Evolutionary conservation across 225 moss, liverwort and hornwort species (phyloP).

Genomic region (Takakia lepidozioides): DNA sequence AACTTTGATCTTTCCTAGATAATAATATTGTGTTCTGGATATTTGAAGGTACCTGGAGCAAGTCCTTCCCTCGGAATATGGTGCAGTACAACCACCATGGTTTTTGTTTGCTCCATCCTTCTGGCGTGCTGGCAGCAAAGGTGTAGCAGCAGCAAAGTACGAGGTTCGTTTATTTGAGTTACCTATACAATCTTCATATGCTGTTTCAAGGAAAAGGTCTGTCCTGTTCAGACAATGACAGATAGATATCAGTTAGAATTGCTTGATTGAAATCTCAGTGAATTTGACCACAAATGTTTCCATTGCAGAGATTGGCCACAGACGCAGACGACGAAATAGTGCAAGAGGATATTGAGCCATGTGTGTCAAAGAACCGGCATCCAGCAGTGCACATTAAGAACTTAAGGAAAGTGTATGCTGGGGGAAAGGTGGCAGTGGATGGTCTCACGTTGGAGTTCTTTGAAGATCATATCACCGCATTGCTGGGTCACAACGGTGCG

Average conservation of each 20-base stretch:
- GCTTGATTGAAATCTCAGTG: no score
- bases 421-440: slow-evolving; percentile 82
- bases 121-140: slow-evolving; percentile 44
- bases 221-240: no score
- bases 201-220: no score
- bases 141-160: slow-evolving; percentile 33
- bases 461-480: slow-evolving; percentile 87
- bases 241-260: no score
- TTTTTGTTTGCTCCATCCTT: slow-evolving; percentile 70
- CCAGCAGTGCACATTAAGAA: slow-evolving; percentile 64
- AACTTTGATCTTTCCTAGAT: no score
- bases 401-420: slow-evolving; percentile 69
- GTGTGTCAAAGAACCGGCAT: slow-evolving; percentile 47
- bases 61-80: slow-evolving; percentile 86
- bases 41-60: slow-evolving; percentile 89
- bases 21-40: no score
- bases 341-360: slow-evolving; percentile 48
- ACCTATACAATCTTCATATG: no score
- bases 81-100: slow-evolving; percentile 55
- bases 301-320: slow-evolving; percentile 37
- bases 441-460: slow-evolving; percentile 69
- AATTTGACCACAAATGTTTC: not conserved
- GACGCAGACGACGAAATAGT: slow-evolving; percentile 17
- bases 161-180: no score
- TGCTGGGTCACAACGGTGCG: slow-evolving; percentile 92